Conservation (phyloP, 352 stramenopile genomes). For the Pythium volutum region DNA sequence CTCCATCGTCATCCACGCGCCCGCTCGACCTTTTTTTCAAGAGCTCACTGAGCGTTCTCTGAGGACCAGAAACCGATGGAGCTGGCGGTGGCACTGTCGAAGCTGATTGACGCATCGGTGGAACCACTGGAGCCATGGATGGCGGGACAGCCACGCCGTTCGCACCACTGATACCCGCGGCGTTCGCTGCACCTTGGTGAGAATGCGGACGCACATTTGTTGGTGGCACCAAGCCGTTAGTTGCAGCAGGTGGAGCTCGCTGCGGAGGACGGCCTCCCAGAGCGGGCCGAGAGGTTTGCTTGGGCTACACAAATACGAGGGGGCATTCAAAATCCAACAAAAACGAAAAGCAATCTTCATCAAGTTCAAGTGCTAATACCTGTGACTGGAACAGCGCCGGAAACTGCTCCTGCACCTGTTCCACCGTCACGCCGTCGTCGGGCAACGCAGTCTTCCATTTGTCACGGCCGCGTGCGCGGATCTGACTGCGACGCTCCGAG, state of each 20-base stretch:
- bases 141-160: background rate
- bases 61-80: slow-evolving; percentile 1
- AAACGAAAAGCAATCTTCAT: too few relatives aligned
- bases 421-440: slow-evolving; percentile 31
- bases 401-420: slow-evolving; percentile 35
- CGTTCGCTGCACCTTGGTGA: background rate
- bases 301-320: background rate
- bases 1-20: slow-evolving; percentile 7
- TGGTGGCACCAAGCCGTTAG: too few relatives aligned
- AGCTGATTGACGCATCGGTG: background rate
- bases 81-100: background rate
- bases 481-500: slow-evolving; percentile 34
- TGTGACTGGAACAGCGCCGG: slow-evolving; percentile 42
- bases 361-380: too few relatives aligned
- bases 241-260: background rate
- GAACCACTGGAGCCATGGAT: background rate
- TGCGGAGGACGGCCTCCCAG: slow-evolving; percentile 1
- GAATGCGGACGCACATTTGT: too few relatives aligned
- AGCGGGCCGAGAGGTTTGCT: background rate
- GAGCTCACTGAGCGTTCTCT: slow-evolving; percentile 22
- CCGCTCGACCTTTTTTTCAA: slow-evolving; percentile 16
- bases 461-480: slow-evolving; percentile 36
- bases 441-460: slow-evolving; percentile 27
- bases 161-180: background rate
- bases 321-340: background rate